Conservation (phyloP, 139 green algal genomes). For the Chlorella sp. region DNA sequence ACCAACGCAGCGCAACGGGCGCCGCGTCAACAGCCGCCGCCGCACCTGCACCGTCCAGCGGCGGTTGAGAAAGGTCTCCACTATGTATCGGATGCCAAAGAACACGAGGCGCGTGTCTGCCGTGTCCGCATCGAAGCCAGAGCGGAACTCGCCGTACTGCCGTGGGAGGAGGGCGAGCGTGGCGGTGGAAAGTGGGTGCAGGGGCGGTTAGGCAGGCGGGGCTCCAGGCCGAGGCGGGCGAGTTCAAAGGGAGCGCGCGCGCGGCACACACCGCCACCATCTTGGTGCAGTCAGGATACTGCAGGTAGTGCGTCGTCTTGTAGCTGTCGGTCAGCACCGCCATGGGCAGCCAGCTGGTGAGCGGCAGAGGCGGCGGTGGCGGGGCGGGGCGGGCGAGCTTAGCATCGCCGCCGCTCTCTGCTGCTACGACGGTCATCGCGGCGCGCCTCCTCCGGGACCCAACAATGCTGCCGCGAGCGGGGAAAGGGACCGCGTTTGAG, state of each 20-base stretch:
- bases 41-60: conserved; percentile 71
- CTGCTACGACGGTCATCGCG: no score
- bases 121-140: conserved; percentile 73
- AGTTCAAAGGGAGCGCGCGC: neutral
- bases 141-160: conserved; percentile 90
- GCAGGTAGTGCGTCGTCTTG: conserved; percentile 79
- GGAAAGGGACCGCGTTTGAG: no score
- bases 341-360: conserved; percentile 60
- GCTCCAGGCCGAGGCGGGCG: neutral
- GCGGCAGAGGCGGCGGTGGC: conserved; percentile 16
- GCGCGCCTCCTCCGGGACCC: no score
- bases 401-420: no score
- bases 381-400: no score
- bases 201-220: neutral
- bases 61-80: conserved; percentile 77
- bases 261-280: conserved; percentile 81
- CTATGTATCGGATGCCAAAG: conserved; percentile 83
- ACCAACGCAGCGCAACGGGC: no score
- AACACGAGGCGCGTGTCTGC: conserved; percentile 76
- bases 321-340: conserved; percentile 79
- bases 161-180: neutral
- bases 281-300: conserved; percentile 73
- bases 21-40: neutral
- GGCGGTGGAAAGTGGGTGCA: neutral
- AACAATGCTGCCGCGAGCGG: no score